Evolutionary conservation across 495 filamentous ascomycete genomes (phyloP), one percentile per base, ranked within the genome.

Genomic region (Neurospora tetrasperma): DNA sequence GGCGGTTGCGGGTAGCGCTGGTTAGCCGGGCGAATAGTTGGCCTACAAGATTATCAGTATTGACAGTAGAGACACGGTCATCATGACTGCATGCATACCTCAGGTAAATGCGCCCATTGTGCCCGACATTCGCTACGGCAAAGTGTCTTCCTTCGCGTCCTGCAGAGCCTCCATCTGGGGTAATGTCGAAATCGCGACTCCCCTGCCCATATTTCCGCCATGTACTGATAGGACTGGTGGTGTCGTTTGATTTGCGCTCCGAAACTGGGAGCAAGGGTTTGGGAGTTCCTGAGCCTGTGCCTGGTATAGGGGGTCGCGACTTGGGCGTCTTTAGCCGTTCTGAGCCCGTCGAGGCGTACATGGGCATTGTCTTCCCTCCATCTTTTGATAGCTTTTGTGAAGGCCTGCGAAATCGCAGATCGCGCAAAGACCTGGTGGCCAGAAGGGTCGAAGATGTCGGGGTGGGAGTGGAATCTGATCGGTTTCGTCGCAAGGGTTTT

Each of bases 41-140:
- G 90, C 77, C 90, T 92, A 66, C 54, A 66, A 18, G 23, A 12
- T 66, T 66, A 66, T 66, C 54, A 66, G 38, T 35, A 70, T 39
- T 10, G 73, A 68, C 43, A 72, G 69, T 68, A 27, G 27, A 66
- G 38, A 73, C 72, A 75, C 75, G 70, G 62, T 72, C 69, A 74
- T 59, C 39, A 68, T 72, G 69, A 44, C 73, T 48, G 20, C 72
- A 42, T 42, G 79, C 88, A 79, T 92, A 97, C 95, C 94, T 93
- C 73, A 98, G 83, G 80, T 96, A 98, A 80, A 98, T 94, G 81
- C 91, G 90, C 43, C 95, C 95, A 84, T 96, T 95, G 78, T 94
- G 92, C 68, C 94, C 94, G 72, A 98, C 91, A 83, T 97, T 98
- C 35, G 92, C 94, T 72, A 98, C 95, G 11, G 93, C 93, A 81